Evolutionary conservation across 2,329 filamentous ascomycete species (phyloP).

Genomic region (Colletotrichum paranaense): DNA sequence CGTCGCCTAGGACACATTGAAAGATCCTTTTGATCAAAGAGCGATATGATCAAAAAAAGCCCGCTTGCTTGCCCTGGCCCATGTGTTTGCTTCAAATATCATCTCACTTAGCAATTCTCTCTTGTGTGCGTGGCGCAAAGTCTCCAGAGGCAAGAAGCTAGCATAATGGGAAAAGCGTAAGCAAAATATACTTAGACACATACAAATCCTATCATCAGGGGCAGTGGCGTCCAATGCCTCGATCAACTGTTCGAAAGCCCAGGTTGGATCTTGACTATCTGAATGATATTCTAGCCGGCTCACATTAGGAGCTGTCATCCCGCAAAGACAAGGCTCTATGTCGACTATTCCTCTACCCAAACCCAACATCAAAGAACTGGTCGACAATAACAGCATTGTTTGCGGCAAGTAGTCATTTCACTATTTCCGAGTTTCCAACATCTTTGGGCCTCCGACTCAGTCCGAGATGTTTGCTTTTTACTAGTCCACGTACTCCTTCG

Average conservation of each 20-base stretch:
- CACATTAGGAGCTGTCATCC: not conserved
- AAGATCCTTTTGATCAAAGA: not conserved
- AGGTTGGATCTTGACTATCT: not conserved
- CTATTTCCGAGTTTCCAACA: not conserved
- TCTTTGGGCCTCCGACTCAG: not conserved
- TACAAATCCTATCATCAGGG: conserved; percentile 1
- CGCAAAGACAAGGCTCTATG: not conserved
- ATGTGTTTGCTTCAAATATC: not conserved
- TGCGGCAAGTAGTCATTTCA: not conserved
- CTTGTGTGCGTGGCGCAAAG: conserved; percentile 5
- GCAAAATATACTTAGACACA: not conserved
- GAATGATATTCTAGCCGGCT: not conserved
- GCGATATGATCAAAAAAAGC: not conserved
- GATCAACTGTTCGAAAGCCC: not conserved
- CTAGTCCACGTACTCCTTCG: conserved; percentile 5
- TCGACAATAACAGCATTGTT: conserved; percentile 8
- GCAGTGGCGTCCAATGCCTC: not conserved
- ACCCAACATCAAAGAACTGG: not conserved
- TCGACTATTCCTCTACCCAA: not conserved
- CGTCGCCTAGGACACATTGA: not conserved
- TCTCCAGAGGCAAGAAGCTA: conserved; percentile 11
- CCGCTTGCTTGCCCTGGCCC: not conserved
- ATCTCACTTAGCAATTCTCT: not conserved
- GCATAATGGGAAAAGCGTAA: not conserved
- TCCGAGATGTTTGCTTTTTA: conserved; percentile 23